Evolutionary conservation across 305 asterid genomes (phyloP).

Genomic region (Fraxinus platypoda): DNA sequence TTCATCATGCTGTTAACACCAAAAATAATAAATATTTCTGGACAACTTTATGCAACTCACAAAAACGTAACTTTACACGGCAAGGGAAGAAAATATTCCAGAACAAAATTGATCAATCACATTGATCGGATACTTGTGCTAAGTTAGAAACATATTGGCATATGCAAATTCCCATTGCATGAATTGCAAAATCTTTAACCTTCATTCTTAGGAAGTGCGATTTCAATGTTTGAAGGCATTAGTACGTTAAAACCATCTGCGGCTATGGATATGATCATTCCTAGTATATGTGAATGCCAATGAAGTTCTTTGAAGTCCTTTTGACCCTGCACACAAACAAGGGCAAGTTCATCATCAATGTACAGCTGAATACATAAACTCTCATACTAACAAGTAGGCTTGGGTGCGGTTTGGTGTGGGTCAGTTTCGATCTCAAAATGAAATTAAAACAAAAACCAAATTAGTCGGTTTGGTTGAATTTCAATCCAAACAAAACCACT

Average conservation of each 20-base stretch:
- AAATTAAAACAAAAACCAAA: no score
- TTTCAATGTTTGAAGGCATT: constrained; percentile 89
- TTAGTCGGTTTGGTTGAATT: no score
- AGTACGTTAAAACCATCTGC: constrained; percentile 82
- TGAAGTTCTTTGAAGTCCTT: constrained; percentile 92
- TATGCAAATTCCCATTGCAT: background rate
- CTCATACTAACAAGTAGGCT: background rate
- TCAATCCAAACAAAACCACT: no score
- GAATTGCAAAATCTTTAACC: constrained; percentile 20
- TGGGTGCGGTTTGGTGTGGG: no score
- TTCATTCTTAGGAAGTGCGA: constrained; percentile 48
- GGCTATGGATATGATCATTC: constrained; percentile 82
- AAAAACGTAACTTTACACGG: background rate
- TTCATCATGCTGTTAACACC: background rate
- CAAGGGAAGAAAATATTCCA: background rate
- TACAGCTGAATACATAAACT: background rate
- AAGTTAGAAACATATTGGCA: background rate
- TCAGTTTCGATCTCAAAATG: no score
- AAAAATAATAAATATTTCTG: background rate
- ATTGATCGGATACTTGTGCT: background rate
- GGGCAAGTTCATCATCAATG: background rate
- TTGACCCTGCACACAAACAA: constrained; percentile 62
- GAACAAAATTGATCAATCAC: background rate
- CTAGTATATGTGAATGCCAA: constrained; percentile 95
- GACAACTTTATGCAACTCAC: background rate